phyloP scores from a whole-genome alignment of 2,329 filamentous ascomycete species.

The Xylariaceae sp. region DNA sequence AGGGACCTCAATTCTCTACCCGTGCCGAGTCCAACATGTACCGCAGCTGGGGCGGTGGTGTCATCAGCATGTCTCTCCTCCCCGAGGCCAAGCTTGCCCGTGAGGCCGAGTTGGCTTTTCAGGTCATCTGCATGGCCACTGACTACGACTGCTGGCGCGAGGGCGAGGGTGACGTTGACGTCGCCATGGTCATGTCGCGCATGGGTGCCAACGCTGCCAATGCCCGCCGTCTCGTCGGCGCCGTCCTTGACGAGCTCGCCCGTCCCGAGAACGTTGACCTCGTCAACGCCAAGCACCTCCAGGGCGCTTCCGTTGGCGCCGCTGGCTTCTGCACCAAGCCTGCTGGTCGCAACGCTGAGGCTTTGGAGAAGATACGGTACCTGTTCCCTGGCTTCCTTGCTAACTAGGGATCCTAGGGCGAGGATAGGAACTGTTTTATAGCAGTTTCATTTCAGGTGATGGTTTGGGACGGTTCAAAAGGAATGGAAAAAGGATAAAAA shows the following conservation, averaged over 20 bases:
- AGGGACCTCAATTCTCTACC: slow-evolving; percentile 97
- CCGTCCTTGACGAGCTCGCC: slow-evolving; percentile 81
- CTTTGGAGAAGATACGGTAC: slow-evolving; percentile 74
- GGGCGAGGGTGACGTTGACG: slow-evolving; percentile 62
- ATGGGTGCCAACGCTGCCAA: slow-evolving; percentile 93
- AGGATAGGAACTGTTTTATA: background rate
- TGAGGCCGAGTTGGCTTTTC: slow-evolving; percentile 93
- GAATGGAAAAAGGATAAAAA: background rate
- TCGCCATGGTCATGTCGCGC: slow-evolving; percentile 94
- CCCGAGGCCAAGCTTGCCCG: slow-evolving; percentile 94
- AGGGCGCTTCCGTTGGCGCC: slow-evolving; percentile 69
- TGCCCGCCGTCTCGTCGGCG: slow-evolving; percentile 76
- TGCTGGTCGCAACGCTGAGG: slow-evolving; percentile 66
- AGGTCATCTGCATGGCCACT: slow-evolving; percentile 99
- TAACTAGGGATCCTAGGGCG: background rate
- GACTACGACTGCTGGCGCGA: slow-evolving; percentile 99
- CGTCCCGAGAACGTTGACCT: slow-evolving; percentile 65
- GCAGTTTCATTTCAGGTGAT: background rate
- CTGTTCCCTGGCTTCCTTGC: slow-evolving; percentile 76
- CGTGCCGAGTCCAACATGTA: slow-evolving; percentile 95
- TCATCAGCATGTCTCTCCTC: slow-evolving; percentile 97
- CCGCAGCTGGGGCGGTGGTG: slow-evolving; percentile 83
- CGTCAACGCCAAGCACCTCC: slow-evolving; percentile 75
- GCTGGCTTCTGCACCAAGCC: slow-evolving; percentile 78
- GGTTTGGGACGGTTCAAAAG: background rate